Base-by-base conservation (phyloP, 1,284 basidiomycete species). In the Puccinia coronata region DNA sequence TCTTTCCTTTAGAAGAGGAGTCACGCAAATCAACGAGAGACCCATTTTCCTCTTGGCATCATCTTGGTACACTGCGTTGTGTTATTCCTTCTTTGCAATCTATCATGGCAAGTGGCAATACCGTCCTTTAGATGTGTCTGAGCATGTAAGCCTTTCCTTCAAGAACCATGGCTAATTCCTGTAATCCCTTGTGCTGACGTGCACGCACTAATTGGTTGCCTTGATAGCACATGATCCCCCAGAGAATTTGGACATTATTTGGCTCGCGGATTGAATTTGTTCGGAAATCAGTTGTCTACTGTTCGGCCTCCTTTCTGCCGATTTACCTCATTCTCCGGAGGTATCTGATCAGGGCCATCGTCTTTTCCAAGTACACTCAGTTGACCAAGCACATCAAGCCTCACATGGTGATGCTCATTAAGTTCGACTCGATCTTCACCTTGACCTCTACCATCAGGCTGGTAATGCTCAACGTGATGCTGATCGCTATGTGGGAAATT, bases 381-480 rank as follows among this genome's bases (percentile, higher is more conserved):
- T 41, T 78, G 20, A 78, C 75, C 11, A 65, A 51, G 28, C 65
- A 65, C 61, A 78, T 78, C 20, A 78, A 78, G 47, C 75, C 75
- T 31, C 75, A 78, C 47, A 36, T 78, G 61, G 75, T 78, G 59
- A 78, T 78, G 75, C 57, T 78, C 36, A 78, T 78, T 63, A 78
- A 78, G 43, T 53, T 78, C 53, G 61, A 78, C 61, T 78, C 75
- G 47, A 53, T 78, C 61, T 79, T 79, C 65, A 79, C 77, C 28
- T 71, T 79, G 25, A 70, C 77, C 34, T 57, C 67, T 43, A 79
- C 41, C 41, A 43, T 79, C n/a, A 49, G 77, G 31, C 65, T 79
- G 36, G 49, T 79, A 16, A 47, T 55, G 31, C 16, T 79, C 16
- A 71, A 71, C 47, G 43, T 69, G 12, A 43, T 79, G 18, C 39